Percentiles rank a stretch among this genome's conserved stretches.
These are phyloP conservation scores for Coemansia sp. DNA, from an alignment of 192 early-diverging fungal species.

Conservation along the genomic window DNA sequence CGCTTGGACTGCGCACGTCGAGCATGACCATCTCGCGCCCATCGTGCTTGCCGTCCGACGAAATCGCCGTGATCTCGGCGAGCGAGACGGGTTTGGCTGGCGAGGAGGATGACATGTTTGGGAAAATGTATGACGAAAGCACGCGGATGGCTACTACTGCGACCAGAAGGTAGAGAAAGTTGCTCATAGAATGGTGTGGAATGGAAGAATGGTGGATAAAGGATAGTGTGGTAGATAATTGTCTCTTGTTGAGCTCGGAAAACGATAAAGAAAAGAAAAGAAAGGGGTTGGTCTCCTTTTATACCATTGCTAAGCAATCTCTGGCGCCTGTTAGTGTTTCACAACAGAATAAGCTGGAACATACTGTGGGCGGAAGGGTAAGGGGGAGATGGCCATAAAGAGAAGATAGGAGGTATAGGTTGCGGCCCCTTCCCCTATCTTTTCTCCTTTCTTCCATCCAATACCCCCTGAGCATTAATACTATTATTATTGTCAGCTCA, in stretches of 20 bases:
- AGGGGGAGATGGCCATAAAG: too few species aligned
- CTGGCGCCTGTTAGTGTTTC: too few species aligned
- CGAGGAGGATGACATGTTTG: conserved; percentile 18
- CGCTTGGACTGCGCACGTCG: conserved; percentile 30
- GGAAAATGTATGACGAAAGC: conserved; percentile 12
- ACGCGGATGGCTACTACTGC: conserved; percentile 14
- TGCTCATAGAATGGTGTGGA: conserved; percentile 9
- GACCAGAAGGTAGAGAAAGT: conserved; percentile 9
- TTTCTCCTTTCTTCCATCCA: too few species aligned
- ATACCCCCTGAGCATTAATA: too few species aligned
- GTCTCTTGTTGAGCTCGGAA: neutral
- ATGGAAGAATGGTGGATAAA: neutral
- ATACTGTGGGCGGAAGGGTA: too few species aligned
- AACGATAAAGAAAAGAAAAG: too few species aligned
- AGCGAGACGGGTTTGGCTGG: conserved; percentile 17
- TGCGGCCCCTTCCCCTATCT: too few species aligned
- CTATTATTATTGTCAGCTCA: too few species aligned
- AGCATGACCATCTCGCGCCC: conserved; percentile 17
- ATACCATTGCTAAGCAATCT: too few species aligned
- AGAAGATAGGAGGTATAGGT: too few species aligned
- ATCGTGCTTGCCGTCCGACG: conserved; percentile 10
- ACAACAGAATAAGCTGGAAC: too few species aligned
- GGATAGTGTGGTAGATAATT: neutral
- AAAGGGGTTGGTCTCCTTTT: too few species aligned
- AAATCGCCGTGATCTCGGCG: conserved; percentile 17